Evolutionary conservation across 768 basidiomycete species (phyloP).

Genomic region (Phanerochaete sordida): DNA sequence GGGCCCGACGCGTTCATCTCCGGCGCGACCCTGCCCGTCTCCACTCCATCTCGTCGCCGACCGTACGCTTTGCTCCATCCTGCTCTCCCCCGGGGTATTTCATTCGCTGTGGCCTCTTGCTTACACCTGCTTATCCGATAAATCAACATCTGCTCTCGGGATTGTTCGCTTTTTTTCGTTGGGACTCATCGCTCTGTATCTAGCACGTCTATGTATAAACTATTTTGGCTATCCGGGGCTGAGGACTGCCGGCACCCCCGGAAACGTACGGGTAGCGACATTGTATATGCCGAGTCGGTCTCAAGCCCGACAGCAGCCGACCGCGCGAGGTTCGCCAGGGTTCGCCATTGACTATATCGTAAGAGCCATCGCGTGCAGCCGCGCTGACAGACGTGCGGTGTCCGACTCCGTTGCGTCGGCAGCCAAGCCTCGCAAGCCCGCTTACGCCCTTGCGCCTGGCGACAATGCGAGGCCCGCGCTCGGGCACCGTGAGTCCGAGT

Average conservation of each 20-base stretch:
- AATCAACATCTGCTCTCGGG: not conserved
- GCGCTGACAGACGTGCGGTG: no score
- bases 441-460: no score
- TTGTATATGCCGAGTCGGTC: not conserved
- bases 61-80: not conserved
- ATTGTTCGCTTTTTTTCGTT: not conserved
- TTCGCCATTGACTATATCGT: not conserved
- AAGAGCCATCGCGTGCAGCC: no score
- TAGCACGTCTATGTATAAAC: not conserved
- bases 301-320: not conserved
- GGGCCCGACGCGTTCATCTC: not conserved
- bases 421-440: no score
- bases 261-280: not conserved
- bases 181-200: not conserved
- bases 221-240: not conserved
- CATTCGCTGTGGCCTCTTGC: not conserved
- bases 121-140: not conserved
- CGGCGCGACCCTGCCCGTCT: not conserved
- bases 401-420: no score
- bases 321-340: no score
- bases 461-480: no score
- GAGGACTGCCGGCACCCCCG: not conserved
- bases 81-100: not conserved
- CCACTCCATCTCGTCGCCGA: not conserved
- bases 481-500: no score